Conservation (phyloP, 805 yeast species). For the Yarrowia bubula region DNA sequence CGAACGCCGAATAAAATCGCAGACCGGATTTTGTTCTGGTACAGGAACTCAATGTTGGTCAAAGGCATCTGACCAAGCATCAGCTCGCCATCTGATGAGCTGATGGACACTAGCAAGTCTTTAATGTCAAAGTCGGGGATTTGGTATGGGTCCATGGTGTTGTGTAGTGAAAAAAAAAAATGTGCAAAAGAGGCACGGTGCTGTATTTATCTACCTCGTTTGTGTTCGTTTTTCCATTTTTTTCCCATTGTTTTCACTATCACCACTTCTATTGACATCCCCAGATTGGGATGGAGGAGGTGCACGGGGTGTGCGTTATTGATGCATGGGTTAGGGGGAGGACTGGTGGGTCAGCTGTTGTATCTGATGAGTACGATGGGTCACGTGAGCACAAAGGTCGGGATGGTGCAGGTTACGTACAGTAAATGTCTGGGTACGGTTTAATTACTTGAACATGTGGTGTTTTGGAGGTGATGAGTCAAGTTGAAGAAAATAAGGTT, state of each 20-base stretch:
- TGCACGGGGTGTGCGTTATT: not conserved
- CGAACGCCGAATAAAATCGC: slow-evolving; percentile 9
- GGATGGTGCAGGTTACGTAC: no score
- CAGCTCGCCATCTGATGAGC: not conserved
- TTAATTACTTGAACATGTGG: no score
- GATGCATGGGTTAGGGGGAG: no score
- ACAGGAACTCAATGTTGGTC: not conserved
- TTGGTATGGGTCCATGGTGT: not conserved
- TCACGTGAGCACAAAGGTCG: no score
- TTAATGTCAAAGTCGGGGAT: not conserved
- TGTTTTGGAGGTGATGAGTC: no score
- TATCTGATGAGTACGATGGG: no score
- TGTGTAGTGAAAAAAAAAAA: no score
- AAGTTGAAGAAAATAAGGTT: no score
- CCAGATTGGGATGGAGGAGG: not conserved
- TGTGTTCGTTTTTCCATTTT: no score
- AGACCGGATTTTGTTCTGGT: not conserved
- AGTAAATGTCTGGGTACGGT: no score
- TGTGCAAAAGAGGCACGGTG: no score
- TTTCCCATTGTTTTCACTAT: not conserved
- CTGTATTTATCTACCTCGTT: no score
- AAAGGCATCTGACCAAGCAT: not conserved
- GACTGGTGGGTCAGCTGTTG: not conserved
- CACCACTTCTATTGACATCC: not conserved
- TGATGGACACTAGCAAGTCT: not conserved